These are phyloP conservation scores for Hemileccinum hortonii DNA, from an alignment of 1,284 basidiomycete genomes.

Conservation along the genomic window DNA sequence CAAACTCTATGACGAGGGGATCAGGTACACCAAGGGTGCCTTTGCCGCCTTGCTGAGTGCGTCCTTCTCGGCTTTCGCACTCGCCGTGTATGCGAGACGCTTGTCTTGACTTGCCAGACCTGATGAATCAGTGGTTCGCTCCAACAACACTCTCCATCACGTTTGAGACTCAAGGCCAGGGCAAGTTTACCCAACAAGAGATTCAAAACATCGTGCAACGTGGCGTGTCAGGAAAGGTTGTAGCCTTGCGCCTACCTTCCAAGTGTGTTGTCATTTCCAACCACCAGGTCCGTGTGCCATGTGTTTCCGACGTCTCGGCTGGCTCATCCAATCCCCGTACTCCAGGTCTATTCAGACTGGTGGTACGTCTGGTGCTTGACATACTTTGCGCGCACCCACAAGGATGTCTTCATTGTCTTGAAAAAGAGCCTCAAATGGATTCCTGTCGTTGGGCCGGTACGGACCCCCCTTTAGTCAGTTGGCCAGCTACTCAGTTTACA, in stretches of 20 bases:
- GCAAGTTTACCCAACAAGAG: conserved; percentile 58
- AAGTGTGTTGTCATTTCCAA: conserved; percentile 80
- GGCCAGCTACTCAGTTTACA: conserved; percentile 14
- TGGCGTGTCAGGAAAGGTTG: conserved; percentile 56
- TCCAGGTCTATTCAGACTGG: conserved; percentile 86
- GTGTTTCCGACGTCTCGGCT: background rate
- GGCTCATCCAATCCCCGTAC: conserved; percentile 3
- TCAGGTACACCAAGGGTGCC: conserved; percentile 79
- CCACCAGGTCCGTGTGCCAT: conserved; percentile 60
- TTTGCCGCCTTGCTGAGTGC: conserved; percentile 75
- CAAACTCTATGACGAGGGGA: conserved; percentile 61
- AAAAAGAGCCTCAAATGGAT: conserved; percentile 89
- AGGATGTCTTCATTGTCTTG: conserved; percentile 82
- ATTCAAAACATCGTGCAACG: conserved; percentile 56
- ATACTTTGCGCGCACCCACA: conserved; percentile 73
- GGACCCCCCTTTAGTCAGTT: conserved; percentile 23
- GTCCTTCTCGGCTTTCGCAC: conserved; percentile 29
- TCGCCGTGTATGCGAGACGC: conserved; percentile 1
- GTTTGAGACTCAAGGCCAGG: conserved; percentile 66
- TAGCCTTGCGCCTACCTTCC: conserved; percentile 68
- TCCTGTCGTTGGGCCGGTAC: conserved; percentile 85
- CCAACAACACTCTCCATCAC: conserved; percentile 77
- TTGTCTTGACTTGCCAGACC: conserved; percentile 45
- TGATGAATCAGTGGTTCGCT: conserved; percentile 80
- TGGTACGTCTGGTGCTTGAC: conserved; percentile 89